A percentile compares a stretch with the other conserved stretches of the same genome.
Conservation (phyloP, 2,329 filamentous ascomycete genomes). For the Aspergillus texensis region DNA sequence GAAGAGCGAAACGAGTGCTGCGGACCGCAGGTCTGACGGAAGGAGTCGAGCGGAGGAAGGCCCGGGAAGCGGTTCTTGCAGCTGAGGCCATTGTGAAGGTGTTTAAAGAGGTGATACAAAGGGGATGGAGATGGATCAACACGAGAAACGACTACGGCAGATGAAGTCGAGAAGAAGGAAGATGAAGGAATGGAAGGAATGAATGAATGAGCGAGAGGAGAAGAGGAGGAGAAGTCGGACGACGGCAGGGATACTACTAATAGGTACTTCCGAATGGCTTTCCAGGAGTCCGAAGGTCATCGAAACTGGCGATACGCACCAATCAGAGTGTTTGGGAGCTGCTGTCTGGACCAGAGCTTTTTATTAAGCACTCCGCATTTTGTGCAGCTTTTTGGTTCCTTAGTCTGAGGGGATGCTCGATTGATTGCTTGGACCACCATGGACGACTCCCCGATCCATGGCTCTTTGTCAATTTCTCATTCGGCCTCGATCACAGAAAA, state of each 20-base stretch:
- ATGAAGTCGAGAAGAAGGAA: background rate
- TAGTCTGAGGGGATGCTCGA: background rate
- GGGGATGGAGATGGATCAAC: constrained; percentile 5
- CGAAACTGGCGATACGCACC: constrained; percentile 13
- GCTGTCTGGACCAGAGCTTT: constrained; percentile 15
- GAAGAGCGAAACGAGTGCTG: constrained; percentile 60
- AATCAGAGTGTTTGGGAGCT: constrained; percentile 15
- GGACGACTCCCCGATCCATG: background rate
- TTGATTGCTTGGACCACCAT: background rate
- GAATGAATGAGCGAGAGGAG: constrained; percentile 2
- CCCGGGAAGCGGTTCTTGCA: constrained; percentile 46
- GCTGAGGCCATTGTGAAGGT: constrained; percentile 26
- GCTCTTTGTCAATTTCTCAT: background rate
- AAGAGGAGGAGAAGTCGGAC: constrained; percentile 6
- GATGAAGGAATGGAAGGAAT: constrained; percentile 1
- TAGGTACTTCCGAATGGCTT: background rate
- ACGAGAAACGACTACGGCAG: background rate
- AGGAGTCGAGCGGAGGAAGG: constrained; percentile 45
- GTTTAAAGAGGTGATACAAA: constrained; percentile 10
- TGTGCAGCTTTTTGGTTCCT: background rate
- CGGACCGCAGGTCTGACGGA: constrained; percentile 49
- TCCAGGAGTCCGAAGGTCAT: constrained; percentile 12
- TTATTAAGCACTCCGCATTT: constrained; percentile 18
- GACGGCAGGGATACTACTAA: constrained; percentile 11
- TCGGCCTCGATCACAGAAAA: no score